Conservation (phyloP, 768 basidiomycete species). For the Auricularia auricula-judae region DNA sequence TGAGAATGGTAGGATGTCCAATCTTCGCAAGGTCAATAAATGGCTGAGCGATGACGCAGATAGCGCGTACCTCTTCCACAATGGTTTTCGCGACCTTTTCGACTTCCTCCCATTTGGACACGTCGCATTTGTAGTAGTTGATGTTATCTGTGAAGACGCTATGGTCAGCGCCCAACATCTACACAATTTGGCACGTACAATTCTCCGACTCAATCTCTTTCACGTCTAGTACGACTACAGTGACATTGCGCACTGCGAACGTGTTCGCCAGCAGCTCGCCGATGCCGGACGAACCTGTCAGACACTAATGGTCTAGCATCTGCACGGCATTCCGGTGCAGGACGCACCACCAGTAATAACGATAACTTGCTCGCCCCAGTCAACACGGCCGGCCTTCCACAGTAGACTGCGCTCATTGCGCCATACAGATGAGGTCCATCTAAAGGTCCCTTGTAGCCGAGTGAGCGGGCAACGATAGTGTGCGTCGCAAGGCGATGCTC, state of each 20-base stretch:
- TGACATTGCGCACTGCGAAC: constrained; percentile 69
- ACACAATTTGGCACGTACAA: constrained; percentile 32
- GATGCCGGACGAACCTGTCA: constrained; percentile 72
- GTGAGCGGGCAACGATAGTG: background rate
- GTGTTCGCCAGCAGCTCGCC: constrained; percentile 85
- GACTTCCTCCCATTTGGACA: constrained; percentile 83
- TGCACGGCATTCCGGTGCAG: background rate
- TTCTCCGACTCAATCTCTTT: constrained; percentile 66
- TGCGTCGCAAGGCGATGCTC: constrained; percentile 19
- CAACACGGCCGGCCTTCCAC: constrained; percentile 46
- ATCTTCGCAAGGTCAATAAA: constrained; percentile 36
- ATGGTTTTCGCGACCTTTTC: constrained; percentile 62
- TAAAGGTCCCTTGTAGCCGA: constrained; percentile 43
- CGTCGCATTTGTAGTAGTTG: constrained; percentile 80
- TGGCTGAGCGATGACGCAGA: background rate
- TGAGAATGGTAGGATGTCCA: constrained; percentile 76
- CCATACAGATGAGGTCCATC: constrained; percentile 62
- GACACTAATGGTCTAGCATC: background rate
- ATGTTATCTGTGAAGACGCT: constrained; percentile 49
- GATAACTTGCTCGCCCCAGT: constrained; percentile 86
- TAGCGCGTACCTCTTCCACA: constrained; percentile 53
- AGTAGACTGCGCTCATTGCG: constrained; percentile 62
- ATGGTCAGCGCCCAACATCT: background rate
- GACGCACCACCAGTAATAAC: constrained; percentile 79
- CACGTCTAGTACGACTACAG: constrained; percentile 78